Evolutionary conservation across 2,329 filamentous ascomycete genomes (phyloP).

Genomic region (Monilinia fructigena): DNA sequence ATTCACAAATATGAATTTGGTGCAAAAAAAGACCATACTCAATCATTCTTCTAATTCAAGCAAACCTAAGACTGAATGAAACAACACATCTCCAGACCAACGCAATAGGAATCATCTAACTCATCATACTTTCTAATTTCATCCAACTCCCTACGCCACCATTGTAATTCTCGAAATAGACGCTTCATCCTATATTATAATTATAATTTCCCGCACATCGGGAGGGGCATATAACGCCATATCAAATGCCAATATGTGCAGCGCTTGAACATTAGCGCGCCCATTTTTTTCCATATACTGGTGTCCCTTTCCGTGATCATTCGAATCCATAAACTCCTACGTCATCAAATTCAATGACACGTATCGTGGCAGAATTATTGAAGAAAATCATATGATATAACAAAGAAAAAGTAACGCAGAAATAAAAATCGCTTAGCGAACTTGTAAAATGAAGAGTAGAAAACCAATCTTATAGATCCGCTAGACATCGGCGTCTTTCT

Average conservation of each 20-base stretch:
- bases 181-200: conserved; percentile 14
- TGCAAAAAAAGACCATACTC: neutral
- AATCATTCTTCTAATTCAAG: neutral
- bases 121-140: neutral
- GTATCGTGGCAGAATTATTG: neutral
- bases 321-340: conserved; percentile 13
- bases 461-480: neutral
- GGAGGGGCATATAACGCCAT: conserved; percentile 22
- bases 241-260: conserved; percentile 17
- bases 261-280: conserved; percentile 1
- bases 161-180: neutral
- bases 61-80: neutral
- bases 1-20: neutral
- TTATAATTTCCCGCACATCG: conserved; percentile 6
- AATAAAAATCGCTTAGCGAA: neutral
- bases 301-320: neutral
- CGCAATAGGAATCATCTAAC: neutral
- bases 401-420: conserved; percentile 1
- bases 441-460: neutral
- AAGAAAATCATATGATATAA: conserved; percentile 14
- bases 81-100: neutral
- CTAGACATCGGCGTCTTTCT: neutral
- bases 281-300: conserved; percentile 11
- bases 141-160: conserved; percentile 10
- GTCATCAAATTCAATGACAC: neutral